These are phyloP conservation scores for Tuctoria greenei DNA, from an alignment of 176 grass and related monocot genomes.

Conservation along the genomic window DNA sequence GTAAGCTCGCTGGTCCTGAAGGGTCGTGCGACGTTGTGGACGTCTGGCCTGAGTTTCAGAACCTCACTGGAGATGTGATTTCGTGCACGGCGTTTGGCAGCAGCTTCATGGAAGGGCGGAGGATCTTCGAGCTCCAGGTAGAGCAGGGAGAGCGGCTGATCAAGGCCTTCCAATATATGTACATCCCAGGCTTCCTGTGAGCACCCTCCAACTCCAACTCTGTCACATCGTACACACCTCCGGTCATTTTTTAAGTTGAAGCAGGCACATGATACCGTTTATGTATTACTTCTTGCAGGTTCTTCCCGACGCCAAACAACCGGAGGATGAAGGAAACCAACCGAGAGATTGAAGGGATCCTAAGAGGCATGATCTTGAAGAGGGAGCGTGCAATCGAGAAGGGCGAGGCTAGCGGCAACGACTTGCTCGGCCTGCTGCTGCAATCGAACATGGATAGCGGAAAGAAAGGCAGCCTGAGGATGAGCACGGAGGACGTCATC, in stretches of 20 bases:
- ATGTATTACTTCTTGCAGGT: background rate
- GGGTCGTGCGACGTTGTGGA: constrained; percentile 51
- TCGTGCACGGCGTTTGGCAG: constrained; percentile 74
- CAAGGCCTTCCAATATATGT: constrained; percentile 33
- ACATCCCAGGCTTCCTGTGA: constrained; percentile 64
- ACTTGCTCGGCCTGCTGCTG: background rate
- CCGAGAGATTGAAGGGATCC: background rate
- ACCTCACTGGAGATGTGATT: constrained; percentile 63
- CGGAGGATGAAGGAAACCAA: background rate
- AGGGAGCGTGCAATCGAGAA: background rate
- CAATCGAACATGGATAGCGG: background rate
- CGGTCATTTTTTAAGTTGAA: too few species aligned
- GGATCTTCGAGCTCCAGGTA: constrained; percentile 64
- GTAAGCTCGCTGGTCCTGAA: background rate
- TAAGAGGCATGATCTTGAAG: background rate
- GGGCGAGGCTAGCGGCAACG: background rate
- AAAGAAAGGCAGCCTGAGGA: background rate
- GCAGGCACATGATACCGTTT: too few species aligned
- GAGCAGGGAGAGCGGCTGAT: constrained; percentile 48
- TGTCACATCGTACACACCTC: too few species aligned
- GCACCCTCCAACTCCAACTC: background rate
- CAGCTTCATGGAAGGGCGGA: constrained; percentile 60
- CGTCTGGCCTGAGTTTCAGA: constrained; percentile 63
- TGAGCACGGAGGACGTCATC: background rate
- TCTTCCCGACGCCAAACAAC: background rate